A percentile compares a stretch with the other conserved stretches of the same genome.
phyloP scores from a whole-genome alignment of 2,329 filamentous ascomycete species.

The Aspergillus persii region DNA sequence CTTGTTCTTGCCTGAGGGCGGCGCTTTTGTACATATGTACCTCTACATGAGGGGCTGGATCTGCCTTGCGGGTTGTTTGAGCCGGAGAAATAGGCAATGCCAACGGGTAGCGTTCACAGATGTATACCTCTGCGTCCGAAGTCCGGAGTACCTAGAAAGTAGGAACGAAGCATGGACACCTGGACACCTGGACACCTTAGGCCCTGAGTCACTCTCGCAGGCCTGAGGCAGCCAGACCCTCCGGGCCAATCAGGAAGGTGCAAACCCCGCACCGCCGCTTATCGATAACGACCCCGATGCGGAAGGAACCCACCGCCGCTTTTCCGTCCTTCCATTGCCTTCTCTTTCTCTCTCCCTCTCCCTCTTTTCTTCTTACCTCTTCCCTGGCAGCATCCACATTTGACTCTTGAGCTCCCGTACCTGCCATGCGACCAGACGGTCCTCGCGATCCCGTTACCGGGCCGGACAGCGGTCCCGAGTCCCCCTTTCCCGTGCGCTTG shows the following conservation, averaged over 20 bases:
- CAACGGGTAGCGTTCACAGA: too few relatives aligned
- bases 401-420: neutral
- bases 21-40: neutral
- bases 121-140: neutral
- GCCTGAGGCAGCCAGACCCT: neutral
- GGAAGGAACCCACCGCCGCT: neutral
- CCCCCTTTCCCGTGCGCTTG: constrained; percentile 80
- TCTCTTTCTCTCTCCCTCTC: neutral
- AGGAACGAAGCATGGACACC: too few relatives aligned
- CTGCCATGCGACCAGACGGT: constrained; percentile 46
- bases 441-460: constrained; percentile 71
- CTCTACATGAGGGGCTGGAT: neutral
- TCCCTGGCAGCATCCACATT: neutral
- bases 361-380: neutral
- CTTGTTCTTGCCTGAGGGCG: neutral
- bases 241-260: neutral
- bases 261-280: neutral
- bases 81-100: neutral
- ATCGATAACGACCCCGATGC: neutral
- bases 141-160: too few relatives aligned
- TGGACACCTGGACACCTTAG: neutral
- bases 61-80: neutral
- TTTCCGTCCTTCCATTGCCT: neutral
- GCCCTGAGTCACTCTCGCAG: too few relatives aligned
- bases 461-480: constrained; percentile 66